These are phyloP conservation scores for Sanghuangporus sanghuang DNA, from an alignment of 1,284 basidiomycete species.

Conservation along the genomic window DNA sequence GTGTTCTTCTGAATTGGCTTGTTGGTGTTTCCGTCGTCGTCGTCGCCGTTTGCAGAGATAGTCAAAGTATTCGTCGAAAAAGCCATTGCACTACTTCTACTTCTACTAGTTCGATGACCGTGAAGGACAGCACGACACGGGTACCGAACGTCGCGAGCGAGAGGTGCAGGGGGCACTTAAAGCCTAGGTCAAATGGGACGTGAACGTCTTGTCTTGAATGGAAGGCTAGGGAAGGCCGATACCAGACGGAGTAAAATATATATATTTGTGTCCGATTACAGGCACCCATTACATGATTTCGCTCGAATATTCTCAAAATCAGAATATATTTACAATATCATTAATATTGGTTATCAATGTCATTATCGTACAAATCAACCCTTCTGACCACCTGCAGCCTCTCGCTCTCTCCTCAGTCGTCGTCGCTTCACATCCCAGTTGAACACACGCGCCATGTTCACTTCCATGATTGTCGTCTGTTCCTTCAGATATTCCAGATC, in stretches of 20 bases:
- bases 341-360: neutral
- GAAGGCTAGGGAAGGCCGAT: neutral
- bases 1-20: neutral
- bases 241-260: neutral
- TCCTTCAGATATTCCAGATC: slow-evolving; percentile 94
- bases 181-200: neutral
- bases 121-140: slow-evolving; percentile 17
- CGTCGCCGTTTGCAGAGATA: neutral
- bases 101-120: slow-evolving; percentile 1
- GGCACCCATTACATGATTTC: neutral
- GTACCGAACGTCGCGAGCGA: slow-evolving; percentile 2
- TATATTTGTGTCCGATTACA: neutral
- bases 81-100: neutral
- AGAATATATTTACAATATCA: neutral
- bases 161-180: neutral
- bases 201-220: neutral
- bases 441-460: slow-evolving; percentile 94
- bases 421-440: slow-evolving; percentile 93
- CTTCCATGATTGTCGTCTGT: slow-evolving; percentile 97
- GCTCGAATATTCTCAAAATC: neutral
- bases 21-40: neutral
- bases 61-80: neutral
- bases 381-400: slow-evolving; percentile 21
- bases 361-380: neutral
- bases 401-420: slow-evolving; percentile 52